These are phyloP conservation scores for Rehmannia glutinosa DNA, from an alignment of 257 asterid genomes.

Conservation along the genomic window DNA sequence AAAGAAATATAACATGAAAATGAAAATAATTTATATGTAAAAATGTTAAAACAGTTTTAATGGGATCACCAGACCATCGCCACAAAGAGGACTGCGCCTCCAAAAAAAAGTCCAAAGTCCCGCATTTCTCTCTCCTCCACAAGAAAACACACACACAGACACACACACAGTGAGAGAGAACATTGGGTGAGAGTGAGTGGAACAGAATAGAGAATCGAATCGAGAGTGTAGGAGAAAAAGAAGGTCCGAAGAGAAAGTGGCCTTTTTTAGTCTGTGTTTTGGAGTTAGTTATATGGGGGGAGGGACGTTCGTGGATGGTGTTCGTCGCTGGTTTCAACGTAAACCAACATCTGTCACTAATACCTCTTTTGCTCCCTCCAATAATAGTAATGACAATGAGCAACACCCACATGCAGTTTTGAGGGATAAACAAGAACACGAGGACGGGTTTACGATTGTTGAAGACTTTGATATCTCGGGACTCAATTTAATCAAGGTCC, in stretches of 20 bases:
- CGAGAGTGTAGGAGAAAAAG: constrained; percentile 26
- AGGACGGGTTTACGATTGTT: constrained; percentile 31
- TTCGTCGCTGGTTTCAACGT: constrained; percentile 81
- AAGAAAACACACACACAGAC: neutral
- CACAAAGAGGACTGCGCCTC: constrained; percentile 6
- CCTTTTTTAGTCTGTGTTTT: neutral
- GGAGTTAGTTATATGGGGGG: constrained; percentile 73
- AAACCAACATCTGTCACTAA: constrained; percentile 30
- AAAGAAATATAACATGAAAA: neutral
- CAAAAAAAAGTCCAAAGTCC: constrained; percentile 14
- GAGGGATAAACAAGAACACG: constrained; percentile 1
- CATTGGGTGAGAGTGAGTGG: too few relatives aligned
- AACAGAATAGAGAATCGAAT: constrained; percentile 15
- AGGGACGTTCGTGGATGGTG: constrained; percentile 84
- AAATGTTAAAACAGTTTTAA: neutral
- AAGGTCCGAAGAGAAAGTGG: constrained; percentile 1
- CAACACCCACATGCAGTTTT: constrained; percentile 23
- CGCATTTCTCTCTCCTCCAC: constrained; percentile 20
- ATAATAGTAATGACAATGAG: constrained; percentile 27
- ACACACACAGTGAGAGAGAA: too few relatives aligned
- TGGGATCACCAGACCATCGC: neutral
- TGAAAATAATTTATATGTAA: too few relatives aligned
- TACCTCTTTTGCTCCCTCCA: constrained; percentile 24
- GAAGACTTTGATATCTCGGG: constrained; percentile 68
- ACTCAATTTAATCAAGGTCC: constrained; percentile 58